Evolutionary conservation across 2,329 filamentous ascomycete genomes (phyloP).

Genomic region (Ascochyta pisi): DNA sequence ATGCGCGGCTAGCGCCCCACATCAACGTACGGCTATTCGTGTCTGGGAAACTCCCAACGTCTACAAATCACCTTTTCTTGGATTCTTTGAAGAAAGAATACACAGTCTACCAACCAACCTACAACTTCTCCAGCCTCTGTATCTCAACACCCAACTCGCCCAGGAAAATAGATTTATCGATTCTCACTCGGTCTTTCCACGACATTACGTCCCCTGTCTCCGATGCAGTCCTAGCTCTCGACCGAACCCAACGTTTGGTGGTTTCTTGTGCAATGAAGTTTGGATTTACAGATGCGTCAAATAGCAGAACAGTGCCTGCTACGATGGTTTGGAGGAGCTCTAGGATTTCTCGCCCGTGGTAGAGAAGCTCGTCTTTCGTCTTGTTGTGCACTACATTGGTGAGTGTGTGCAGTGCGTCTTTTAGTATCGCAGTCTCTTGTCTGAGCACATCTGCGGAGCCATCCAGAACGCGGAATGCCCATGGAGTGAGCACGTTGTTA

Average conservation of each 20-base stretch:
- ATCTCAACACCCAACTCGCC: neutral
- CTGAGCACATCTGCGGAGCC: slow-evolving; percentile 13
- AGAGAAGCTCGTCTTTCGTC: slow-evolving; percentile 33
- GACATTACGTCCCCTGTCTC: neutral
- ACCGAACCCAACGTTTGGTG: slow-evolving; percentile 46
- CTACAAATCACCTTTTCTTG: too few species aligned
- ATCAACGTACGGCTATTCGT: too few species aligned
- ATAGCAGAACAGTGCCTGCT: slow-evolving; percentile 44
- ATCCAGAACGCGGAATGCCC: slow-evolving; percentile 22
- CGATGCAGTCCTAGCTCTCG: neutral
- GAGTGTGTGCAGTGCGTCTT: slow-evolving; percentile 20
- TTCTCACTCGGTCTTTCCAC: slow-evolving; percentile 16
- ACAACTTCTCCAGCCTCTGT: slow-evolving; percentile 15
- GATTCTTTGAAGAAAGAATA: too few species aligned
- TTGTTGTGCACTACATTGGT: slow-evolving; percentile 7
- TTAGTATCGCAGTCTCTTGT: slow-evolving; percentile 17
- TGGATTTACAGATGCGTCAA: slow-evolving; percentile 47
- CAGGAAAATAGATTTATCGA: slow-evolving; percentile 33
- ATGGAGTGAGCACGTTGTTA: slow-evolving; percentile 27
- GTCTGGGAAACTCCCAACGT: too few species aligned
- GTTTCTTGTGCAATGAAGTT: slow-evolving; percentile 44
- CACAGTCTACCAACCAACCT: neutral
- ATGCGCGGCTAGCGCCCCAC: too few species aligned
- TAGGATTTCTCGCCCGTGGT: slow-evolving; percentile 35
- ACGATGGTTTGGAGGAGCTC: slow-evolving; percentile 46